Evolutionary conservation across 1,284 basidiomycete genomes (phyloP), one percentile per base, ranked within the genome.

Genomic region (Naganishia sp.): DNA sequence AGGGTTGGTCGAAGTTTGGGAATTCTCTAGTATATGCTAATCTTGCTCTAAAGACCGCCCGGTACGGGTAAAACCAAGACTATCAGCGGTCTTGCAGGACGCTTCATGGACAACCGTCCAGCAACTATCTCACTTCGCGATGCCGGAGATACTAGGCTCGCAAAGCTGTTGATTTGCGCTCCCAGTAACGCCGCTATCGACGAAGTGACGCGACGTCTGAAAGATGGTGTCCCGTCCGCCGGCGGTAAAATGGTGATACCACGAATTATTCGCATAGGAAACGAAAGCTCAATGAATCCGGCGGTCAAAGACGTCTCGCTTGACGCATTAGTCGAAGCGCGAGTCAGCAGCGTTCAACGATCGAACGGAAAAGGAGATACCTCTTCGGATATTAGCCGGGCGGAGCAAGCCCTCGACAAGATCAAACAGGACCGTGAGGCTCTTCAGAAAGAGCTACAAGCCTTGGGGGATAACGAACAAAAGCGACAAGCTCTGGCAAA

Each of bases 41-140:
- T 11, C n/a, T 63, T 53, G 10, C 41, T 51, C 61, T 45, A 4
- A 72, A 94, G 94, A 55, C 96, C 96, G 32, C 96, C 96, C 1
- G 96, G 96, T 70, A 99, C 96, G 0, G 96, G 96, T 47, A 99
- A 99, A 81, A 99, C 96, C 11, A 97, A 93, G 57, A 99, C 96
- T 0, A 99, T 99, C 70, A 92, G 93, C 72, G 93, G 92, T 21
- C 83, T 99, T n/a, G 89, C 97, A 2, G 88, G 92, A 46, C 86
- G 88, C 7, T 94, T 90, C 75, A 78, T 95, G 45, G 85, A 88
- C 0, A 84, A 82, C 55, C 85, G 89, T 5, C 79, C 83, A 11
- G 81, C 80, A 31, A 77, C 83, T 18, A 84, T 89, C 74, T 82
- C 74, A 18, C 53, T 74, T 41, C 73, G 80, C 45, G 76, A 75